phyloP scores from a whole-genome alignment of 2,329 filamentous ascomycete species.

The Colletotrichum echinochloae region DNA sequence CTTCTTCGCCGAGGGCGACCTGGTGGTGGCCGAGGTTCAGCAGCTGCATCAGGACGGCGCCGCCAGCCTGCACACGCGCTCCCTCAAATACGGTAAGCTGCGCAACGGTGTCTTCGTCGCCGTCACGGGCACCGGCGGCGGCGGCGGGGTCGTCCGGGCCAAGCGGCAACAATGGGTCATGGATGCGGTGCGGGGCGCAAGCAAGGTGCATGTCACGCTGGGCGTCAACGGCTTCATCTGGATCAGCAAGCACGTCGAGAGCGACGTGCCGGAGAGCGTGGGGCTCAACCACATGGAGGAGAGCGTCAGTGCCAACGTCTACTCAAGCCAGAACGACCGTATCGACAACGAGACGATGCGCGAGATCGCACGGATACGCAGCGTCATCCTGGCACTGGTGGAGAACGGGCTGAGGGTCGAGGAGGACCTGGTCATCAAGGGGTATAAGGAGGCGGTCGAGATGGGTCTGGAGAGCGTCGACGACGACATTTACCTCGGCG shows the following conservation, averaged over 20 bases:
- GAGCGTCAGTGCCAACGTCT: constrained; percentile 84
- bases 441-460: constrained; percentile 85
- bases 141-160: constrained; percentile 85
- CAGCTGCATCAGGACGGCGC: constrained; percentile 86
- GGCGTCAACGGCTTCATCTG: constrained; percentile 98
- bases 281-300: constrained; percentile 91
- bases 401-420: constrained; percentile 87
- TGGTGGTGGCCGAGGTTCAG: constrained; percentile 96
- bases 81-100: constrained; percentile 93
- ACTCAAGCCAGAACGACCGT: constrained; percentile 93
- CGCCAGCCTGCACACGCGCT: constrained; percentile 89
- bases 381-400: constrained; percentile 85
- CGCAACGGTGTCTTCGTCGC: constrained; percentile 91
- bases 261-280: constrained; percentile 68
- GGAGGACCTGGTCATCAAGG: constrained; percentile 86
- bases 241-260: constrained; percentile 86
- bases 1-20: constrained; percentile 96
- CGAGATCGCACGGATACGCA: constrained; percentile 87
- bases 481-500: constrained; percentile 71
- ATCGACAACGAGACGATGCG: constrained; percentile 81
- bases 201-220: constrained; percentile 85
- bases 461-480: constrained; percentile 72
- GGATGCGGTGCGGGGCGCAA: constrained; percentile 64
- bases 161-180: constrained; percentile 91
- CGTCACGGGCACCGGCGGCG: constrained; percentile 84